phyloP scores from a whole-genome alignment of 768 basidiomycete genomes.

The Strobilomyces confusus region DNA sequence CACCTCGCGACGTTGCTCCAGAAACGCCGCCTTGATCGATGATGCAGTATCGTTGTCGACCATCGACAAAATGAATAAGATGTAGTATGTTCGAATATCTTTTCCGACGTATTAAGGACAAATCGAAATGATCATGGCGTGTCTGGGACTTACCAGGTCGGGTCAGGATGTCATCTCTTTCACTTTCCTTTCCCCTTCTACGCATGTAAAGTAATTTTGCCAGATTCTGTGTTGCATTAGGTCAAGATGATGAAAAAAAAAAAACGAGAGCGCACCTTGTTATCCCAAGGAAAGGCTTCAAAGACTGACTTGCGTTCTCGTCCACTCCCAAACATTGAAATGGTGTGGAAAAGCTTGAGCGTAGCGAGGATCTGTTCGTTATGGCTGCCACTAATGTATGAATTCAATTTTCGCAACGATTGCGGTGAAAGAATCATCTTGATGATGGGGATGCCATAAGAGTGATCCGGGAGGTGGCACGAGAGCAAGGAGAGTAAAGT shows the following conservation, averaged over 20 bases:
- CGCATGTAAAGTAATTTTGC: constrained; percentile 70
- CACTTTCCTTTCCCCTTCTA: constrained; percentile 48
- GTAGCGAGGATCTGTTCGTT: constrained; percentile 65
- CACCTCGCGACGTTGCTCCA: constrained; percentile 65
- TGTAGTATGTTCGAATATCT: constrained; percentile 80
- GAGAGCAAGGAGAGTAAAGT: constrained; percentile 61
- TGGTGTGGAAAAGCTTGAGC: constrained; percentile 56
- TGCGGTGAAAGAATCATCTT: constrained; percentile 54
- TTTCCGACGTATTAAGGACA: constrained; percentile 4
- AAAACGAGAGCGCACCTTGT: constrained; percentile 46
- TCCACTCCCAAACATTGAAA: constrained; percentile 64
- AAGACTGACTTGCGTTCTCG: constrained; percentile 57
- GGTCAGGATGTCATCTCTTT: constrained; percentile 37
- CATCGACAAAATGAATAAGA: constrained; percentile 73
- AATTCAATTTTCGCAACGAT: constrained; percentile 54
- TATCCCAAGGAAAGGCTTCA: constrained; percentile 76
- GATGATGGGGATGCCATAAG: constrained; percentile 57
- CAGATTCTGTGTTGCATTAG: constrained; percentile 42
- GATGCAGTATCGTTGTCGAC: constrained; percentile 45
- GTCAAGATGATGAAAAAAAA: not conserved
- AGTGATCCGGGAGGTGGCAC: constrained; percentile 64
- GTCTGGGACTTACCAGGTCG: constrained; percentile 49
- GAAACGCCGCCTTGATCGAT: constrained; percentile 56
- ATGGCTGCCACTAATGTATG: constrained; percentile 57
- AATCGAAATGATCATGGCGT: not conserved